A percentile compares a stretch with the other conserved stretches of the same genome.
phyloP scores from a whole-genome alignment of 768 basidiomycete species.

The Leccinum subgranulosum region DNA sequence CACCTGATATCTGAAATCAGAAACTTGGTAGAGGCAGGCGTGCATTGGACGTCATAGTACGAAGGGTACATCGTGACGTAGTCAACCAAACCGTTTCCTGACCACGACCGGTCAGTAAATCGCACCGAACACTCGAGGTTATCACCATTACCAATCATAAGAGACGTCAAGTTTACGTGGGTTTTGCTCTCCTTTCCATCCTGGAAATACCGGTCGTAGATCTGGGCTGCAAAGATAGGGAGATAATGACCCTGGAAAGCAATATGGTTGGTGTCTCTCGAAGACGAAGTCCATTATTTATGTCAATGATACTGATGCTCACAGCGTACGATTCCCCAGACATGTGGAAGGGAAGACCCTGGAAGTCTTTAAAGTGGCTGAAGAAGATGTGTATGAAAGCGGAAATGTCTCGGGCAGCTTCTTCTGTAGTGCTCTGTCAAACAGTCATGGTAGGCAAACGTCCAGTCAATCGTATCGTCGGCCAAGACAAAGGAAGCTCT shows the following conservation, averaged over 20 bases:
- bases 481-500: too few relatives aligned
- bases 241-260: conserved; percentile 30
- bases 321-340: conserved; percentile 57
- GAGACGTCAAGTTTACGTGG: too few relatives aligned
- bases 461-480: too few relatives aligned
- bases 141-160: conserved; percentile 40
- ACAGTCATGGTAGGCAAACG: too few relatives aligned
- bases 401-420: conserved; percentile 67
- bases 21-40: conserved; percentile 40
- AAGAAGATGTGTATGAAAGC: conserved; percentile 73
- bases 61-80: conserved; percentile 36
- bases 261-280: conserved; percentile 27
- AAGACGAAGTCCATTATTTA: background rate
- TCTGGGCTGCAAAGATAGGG: conserved; percentile 39
- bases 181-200: too few relatives aligned
- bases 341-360: conserved; percentile 62
- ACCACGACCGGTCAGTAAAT: background rate
- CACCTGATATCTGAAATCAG: conserved; percentile 39
- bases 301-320: background rate
- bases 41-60: conserved; percentile 56
- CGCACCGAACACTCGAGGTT: background rate
- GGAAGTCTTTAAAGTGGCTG: conserved; percentile 68
- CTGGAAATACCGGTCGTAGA: too few relatives aligned
- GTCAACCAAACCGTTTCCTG: conserved; percentile 45
- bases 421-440: conserved; percentile 39